A percentile compares a stretch with the other conserved stretches of the same genome.
Evolutionary conservation across 345 rosid species (phyloP).

Genomic region (Mallotus nudiflorus): DNA sequence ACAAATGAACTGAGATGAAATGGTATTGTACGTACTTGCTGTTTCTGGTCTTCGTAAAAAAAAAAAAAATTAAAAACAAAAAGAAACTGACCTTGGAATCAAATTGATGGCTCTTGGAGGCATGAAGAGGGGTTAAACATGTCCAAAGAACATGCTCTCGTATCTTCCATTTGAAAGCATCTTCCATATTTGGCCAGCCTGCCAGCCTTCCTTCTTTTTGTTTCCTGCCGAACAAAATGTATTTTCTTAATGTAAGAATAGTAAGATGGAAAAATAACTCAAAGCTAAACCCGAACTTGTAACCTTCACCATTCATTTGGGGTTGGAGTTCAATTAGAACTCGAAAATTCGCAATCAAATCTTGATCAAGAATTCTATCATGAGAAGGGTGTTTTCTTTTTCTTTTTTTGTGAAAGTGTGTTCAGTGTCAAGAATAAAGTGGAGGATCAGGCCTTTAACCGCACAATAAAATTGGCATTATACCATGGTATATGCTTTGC

Average conservation of each 20-base stretch:
- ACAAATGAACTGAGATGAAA: no score
- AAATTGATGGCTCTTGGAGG: not conserved
- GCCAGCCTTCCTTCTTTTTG: not conserved
- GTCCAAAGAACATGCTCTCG: slow-evolving; percentile 11
- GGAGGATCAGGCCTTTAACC: not conserved
- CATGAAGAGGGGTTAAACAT: not conserved
- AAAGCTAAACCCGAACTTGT: no score
- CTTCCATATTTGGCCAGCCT: not conserved
- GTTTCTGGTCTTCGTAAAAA: no score
- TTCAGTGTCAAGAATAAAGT: slow-evolving; percentile 10
- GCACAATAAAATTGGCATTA: slow-evolving; percentile 25
- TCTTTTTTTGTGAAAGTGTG: no score
- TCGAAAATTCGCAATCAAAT: not conserved
- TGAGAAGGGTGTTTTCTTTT: not conserved
- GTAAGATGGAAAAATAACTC: no score
- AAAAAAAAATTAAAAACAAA: no score
- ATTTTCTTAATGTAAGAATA: no score
- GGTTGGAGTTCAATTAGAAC: no score
- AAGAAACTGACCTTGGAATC: not conserved
- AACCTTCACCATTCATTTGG: no score
- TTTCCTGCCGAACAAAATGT: no score
- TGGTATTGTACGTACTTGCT: no score
- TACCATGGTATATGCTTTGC: slow-evolving; percentile 39
- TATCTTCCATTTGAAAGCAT: slow-evolving; percentile 20
- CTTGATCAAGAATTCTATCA: not conserved